Evolutionary conservation across 768 basidiomycete genomes (phyloP), one percentile per base, ranked within the genome.

Genomic region (Suillus ampliporus): DNA sequence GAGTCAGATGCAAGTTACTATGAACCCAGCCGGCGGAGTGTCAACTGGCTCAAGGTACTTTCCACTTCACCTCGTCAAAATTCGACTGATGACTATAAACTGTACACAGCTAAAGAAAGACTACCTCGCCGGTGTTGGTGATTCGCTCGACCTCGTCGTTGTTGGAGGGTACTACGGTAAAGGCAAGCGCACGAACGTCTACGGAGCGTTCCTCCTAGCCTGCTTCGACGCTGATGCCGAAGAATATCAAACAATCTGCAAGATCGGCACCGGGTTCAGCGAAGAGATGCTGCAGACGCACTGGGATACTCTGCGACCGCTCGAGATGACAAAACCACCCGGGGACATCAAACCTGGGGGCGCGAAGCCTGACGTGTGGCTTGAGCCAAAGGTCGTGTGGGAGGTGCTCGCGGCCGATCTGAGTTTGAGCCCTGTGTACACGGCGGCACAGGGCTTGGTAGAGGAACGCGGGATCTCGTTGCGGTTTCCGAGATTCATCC

Each of bases 191-290:
- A 97, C 97, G 34, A 91, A 93, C 74, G 93, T 97, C 34, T 99
- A 99, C 72, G 97, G 97, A 57, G 97, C 97, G 14, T 99, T 97
- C 86, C 84, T 99, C 26, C 86, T 99, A 41, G 97, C 97, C 9
- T 98, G 97, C 77, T 99, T 95, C 74, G 97, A 99, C 74, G 82
- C 88, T 61, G 97, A 99, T 68, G 84, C 91, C 21, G 97, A 98
- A 75, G 92, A 93, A 72, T 99, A 86, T 74, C 97, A 99, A 72
- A 95, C 96, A 5, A 95, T 99, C 58, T 99, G 97, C 84, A 99
- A 99, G 76, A 97, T 99, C 67, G 97, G 97, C 10, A 99, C 97
- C 0, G 97, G 97, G 2, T 99, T 99, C 79, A 92, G 91, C 61
- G 97, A 99, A 69, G 97, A 99, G 72, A 83, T 85, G 62, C 76